Base-by-base conservation (phyloP, 1,284 basidiomycete species). In the Cryptococcus jaspeensis region DNA sequence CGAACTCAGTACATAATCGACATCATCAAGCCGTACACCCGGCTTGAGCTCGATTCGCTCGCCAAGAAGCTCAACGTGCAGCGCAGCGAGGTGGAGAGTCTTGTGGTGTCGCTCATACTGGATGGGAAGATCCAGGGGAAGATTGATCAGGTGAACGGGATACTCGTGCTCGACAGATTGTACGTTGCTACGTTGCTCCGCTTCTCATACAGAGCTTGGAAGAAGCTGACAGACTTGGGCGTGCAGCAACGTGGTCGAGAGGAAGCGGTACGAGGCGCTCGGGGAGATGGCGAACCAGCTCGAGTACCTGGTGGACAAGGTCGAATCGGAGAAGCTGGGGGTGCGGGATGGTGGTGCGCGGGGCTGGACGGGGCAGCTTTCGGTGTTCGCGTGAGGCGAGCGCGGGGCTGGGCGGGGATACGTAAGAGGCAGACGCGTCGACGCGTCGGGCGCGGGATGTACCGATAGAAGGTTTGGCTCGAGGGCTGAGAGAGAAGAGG, bases 1-100 rank as follows among this genome's bases (percentile, higher is more conserved):
- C 84, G 95, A 5, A 98, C 94, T 0, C 92, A 95, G 70, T 99
- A 97, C 75, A 85, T 99, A 59, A 92, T 98, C 64, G 95, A 98
- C 74, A 85, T 97, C 60, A 94, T 99, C 81, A 94, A 93, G 75
- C 93, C 94, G 1, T 99, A 99, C 78, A 94, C 90, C 1, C 84
- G 93, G 37, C 83, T 99, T 46, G 92, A 97, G 74, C 82, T 98
- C 42, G 84, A 86, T 13, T 96, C 93, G 82, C 82, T 98, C 13
- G 92, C 90, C 37, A 89, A 90, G 91, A 92, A 97, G 87, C 82
- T 99, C 51, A 93, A 95, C 66, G 88, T 98, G 18, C 84, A 89
- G 18, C 83, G 84, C 37, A 83, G 84, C 45, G 92, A 97, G 71
- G 93, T 96, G 3, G 94, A 98, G 71, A 90, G 91, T 55, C 84